These are phyloP conservation scores for Domatiomyces globalis DNA, from an alignment of 2,329 filamentous ascomycete species.

Conservation along the genomic window DNA sequence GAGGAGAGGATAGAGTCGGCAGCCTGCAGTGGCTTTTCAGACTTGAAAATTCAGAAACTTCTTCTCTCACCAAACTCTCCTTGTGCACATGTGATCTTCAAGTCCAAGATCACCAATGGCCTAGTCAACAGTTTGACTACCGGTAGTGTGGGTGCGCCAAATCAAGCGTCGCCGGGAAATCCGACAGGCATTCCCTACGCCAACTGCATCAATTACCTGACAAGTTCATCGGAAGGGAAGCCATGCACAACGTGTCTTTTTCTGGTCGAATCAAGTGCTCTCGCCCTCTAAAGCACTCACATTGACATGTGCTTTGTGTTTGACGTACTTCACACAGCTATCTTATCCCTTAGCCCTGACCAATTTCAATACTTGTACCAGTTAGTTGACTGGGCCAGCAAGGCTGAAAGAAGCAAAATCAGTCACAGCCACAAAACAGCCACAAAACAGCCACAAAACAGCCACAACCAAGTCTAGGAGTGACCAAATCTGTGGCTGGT, in stretches of 20 bases:
- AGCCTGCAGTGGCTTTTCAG: neutral
- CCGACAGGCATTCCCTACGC: neutral
- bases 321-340: neutral
- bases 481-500: neutral
- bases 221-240: too few relatives aligned
- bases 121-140: too few relatives aligned
- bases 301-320: neutral
- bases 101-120: neutral
- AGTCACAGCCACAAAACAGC: neutral
- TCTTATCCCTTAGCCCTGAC: neutral
- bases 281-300: too few relatives aligned
- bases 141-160: neutral
- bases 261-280: neutral
- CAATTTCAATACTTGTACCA: too few relatives aligned
- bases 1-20: constrained; percentile 6
- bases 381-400: neutral
- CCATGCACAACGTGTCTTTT: too few relatives aligned
- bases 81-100: neutral
- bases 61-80: neutral
- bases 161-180: neutral
- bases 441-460: neutral
- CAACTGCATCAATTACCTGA: neutral
- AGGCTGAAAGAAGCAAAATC: neutral
- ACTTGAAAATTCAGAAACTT: neutral
- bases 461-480: neutral